Base-by-base conservation (phyloP, 192 early-diverging fungal species). In the Cetraspora pellucida region DNA sequence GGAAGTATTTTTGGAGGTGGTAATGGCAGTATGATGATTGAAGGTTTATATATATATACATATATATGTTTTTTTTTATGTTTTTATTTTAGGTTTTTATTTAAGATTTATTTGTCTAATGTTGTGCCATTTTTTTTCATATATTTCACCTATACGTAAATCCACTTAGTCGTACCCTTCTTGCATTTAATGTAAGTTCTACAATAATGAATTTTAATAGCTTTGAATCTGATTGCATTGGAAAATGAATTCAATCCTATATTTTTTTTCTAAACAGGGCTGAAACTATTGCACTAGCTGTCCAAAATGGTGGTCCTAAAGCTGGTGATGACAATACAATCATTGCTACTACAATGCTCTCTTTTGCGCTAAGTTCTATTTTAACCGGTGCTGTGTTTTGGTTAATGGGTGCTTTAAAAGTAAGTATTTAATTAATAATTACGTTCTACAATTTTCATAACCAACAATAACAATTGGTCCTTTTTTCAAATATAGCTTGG, bases 361-460 rank as follows among this genome's bases (percentile, higher is more conserved):
- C 95, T 0, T 97, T 95, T 82, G 91, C 94, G 0, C 50, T 93
- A 58, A 95, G 94, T 82, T 93, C 96, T 0, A 43, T 99, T 30
- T 77, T 98, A 80, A 99, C 97, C 0, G 97, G 97, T 6, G 45
- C 91, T 2, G 91, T 90, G 2, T 99, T 99, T 79, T 84, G 95
- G 67, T 44, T 93, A 30, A 85, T 99, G 2, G 97, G 97, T 16
- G 85, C 88, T 30, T 92, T 97, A 55, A 89, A 90, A 80, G 82
- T 94, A 77, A 87, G 84, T 28, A 89, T 27, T 54, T 54, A 54
- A 54, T 52, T 14, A 14, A 21, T 46, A 23, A 46, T 65, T 23
- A 37, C 37, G 25, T 28, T 65, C 50, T 27, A 84, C 60, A 82
- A 67, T 89, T 90, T n/a, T 77, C 89, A 88, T 77, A 83, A 85